These are phyloP conservation scores for Strobilomyces confusus DNA, from an alignment of 768 basidiomycete species.

Conservation along the genomic window DNA sequence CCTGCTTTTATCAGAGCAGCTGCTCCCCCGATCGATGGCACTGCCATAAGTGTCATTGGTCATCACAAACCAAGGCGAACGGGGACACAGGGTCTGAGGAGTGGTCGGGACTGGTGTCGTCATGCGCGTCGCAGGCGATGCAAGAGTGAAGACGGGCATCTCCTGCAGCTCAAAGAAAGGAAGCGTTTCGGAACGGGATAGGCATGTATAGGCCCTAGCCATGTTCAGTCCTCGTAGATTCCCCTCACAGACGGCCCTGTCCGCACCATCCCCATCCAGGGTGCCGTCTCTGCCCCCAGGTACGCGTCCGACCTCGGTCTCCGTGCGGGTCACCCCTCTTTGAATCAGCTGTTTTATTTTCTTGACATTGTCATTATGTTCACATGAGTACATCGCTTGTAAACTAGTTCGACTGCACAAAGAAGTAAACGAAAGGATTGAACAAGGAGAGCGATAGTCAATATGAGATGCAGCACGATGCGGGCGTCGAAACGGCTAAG, in stretches of 20 bases:
- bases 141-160: constrained; percentile 14
- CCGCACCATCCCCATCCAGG: too few species aligned
- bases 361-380: constrained; percentile 18
- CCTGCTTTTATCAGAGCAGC: constrained; percentile 59
- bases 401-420: constrained; percentile 18
- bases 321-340: too few species aligned
- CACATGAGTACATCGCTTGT: constrained; percentile 27
- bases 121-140: constrained; percentile 10
- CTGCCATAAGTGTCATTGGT: constrained; percentile 46
- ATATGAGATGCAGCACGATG: constrained; percentile 22
- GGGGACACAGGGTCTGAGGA: constrained; percentile 4
- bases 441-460: not conserved
- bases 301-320: too few species aligned
- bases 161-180: too few species aligned
- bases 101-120: constrained; percentile 14
- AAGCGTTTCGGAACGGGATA: too few species aligned
- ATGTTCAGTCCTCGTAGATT: too few species aligned
- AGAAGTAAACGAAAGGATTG: not conserved
- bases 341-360: not conserved
- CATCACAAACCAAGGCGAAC: constrained; percentile 6
- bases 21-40: constrained; percentile 26
- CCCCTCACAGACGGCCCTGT: too few species aligned
- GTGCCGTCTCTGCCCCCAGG: too few species aligned
- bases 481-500: constrained; percentile 7
- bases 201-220: too few species aligned